Conservation (phyloP, 177 flowering plant species). For the Telopea speciosissima region DNA sequence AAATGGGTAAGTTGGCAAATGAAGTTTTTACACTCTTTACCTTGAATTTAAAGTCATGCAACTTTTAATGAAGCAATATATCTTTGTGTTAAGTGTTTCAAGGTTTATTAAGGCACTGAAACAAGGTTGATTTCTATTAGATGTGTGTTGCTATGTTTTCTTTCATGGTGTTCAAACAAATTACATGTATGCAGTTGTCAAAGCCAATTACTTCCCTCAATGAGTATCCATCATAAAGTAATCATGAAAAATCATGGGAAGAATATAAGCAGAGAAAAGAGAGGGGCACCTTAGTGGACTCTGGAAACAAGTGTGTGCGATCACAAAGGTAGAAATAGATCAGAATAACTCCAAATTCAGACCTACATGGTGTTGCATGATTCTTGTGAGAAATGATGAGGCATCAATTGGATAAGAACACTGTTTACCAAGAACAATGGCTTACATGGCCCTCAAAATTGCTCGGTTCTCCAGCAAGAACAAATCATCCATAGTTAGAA, state of each 20-base stretch:
- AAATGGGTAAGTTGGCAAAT: background rate
- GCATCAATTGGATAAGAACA: background rate
- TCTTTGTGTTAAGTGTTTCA: background rate
- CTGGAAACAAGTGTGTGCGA: slow-evolving; percentile 68
- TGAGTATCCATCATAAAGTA: slow-evolving; percentile 5
- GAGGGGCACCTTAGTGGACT: slow-evolving; percentile 69
- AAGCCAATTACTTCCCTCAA: background rate
- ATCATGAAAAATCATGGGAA: slow-evolving; percentile 1
- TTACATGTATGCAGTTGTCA: background rate
- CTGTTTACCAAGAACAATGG: background rate
- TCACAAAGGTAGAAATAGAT: slow-evolving; percentile 79
- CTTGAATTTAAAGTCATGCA: background rate
- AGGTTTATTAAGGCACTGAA: background rate
- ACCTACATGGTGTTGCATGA: slow-evolving; percentile 41
- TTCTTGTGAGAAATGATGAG: slow-evolving; percentile 1
- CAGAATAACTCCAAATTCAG: slow-evolving; percentile 80
- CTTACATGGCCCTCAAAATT: slow-evolving; percentile 82
- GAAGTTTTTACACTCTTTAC: background rate
- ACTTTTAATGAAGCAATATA: background rate
- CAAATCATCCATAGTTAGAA: slow-evolving; percentile 75
- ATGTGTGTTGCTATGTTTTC: background rate
- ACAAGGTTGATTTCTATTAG: background rate
- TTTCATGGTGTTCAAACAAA: background rate
- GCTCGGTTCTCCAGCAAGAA: slow-evolving; percentile 86
- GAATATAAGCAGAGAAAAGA: background rate